Evolutionary conservation across 192 early-diverging fungal genomes (phyloP).

Genomic region (Endogone sp.): DNA sequence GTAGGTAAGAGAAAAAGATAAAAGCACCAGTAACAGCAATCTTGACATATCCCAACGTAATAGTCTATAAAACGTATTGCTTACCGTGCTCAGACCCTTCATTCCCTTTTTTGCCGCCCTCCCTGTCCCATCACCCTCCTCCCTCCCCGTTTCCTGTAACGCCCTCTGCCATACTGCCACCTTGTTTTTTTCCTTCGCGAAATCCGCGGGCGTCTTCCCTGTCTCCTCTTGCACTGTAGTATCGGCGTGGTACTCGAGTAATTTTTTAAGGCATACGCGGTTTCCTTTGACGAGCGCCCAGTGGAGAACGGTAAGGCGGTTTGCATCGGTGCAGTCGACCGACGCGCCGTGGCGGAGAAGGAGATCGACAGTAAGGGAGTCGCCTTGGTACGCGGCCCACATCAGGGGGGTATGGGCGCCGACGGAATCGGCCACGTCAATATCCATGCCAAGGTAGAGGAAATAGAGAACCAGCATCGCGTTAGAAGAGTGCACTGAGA

Average conservation of each 20-base stretch:
- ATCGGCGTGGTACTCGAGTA: constrained; percentile 74
- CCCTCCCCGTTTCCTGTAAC: constrained; percentile 24
- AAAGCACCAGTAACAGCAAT: no score
- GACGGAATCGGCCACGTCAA: constrained; percentile 70
- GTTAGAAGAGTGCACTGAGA: constrained; percentile 82
- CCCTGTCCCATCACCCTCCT: constrained; percentile 14
- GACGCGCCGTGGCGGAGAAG: constrained; percentile 69
- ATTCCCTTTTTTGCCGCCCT: constrained; percentile 2
- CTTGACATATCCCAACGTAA: no score
- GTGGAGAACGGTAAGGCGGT: constrained; percentile 82
- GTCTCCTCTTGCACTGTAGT: constrained; percentile 58
- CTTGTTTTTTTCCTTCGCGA: constrained; percentile 62
- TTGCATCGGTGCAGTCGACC: constrained; percentile 63
- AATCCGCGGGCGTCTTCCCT: constrained; percentile 80
- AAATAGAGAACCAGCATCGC: constrained; percentile 74
- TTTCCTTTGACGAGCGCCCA: constrained; percentile 77
- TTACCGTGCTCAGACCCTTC: constrained; percentile 18
- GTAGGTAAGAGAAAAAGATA: no score
- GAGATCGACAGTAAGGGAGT: constrained; percentile 63
- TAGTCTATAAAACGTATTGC: no score
- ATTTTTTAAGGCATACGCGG: constrained; percentile 48
- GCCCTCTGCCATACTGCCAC: constrained; percentile 45
- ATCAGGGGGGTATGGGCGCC: constrained; percentile 86
- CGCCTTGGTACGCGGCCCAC: constrained; percentile 93
- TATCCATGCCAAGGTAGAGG: constrained; percentile 62